These are phyloP conservation scores for Fusarium zealandicum DNA, from an alignment of 2,329 filamentous ascomycete genomes.

Conservation along the genomic window DNA sequence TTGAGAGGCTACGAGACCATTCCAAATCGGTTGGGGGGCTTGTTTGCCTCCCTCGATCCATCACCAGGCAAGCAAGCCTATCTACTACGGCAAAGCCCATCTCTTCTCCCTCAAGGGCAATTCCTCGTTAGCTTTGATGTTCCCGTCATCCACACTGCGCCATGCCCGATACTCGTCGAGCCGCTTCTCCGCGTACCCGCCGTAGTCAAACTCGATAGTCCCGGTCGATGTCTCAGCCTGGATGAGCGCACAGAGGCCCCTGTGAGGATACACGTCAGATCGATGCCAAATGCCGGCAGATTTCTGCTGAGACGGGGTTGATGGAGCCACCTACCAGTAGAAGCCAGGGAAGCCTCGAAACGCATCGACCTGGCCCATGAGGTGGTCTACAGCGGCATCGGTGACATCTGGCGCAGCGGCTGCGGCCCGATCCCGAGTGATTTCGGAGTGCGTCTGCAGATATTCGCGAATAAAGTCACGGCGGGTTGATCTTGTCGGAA, in stretches of 20 bases:
- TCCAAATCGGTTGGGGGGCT: not conserved
- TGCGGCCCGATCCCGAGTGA: slow-evolving; percentile 1
- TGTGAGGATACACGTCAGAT: slow-evolving; percentile 16
- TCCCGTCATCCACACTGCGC: slow-evolving; percentile 14
- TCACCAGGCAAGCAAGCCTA: not conserved
- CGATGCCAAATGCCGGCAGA: not conserved
- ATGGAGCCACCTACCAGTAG: slow-evolving; percentile 36
- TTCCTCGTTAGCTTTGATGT: not conserved
- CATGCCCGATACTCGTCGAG: slow-evolving; percentile 33
- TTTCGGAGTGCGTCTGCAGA: slow-evolving; percentile 15
- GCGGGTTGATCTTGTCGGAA: slow-evolving; percentile 27
- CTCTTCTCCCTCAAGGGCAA: slow-evolving; percentile 16
- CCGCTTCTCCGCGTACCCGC: slow-evolving; percentile 32
- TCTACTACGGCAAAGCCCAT: slow-evolving; percentile 21
- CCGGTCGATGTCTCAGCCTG: slow-evolving; percentile 38
- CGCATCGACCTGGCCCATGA: slow-evolving; percentile 31
- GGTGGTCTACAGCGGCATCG: slow-evolving; percentile 22
- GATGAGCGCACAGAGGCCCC: slow-evolving; percentile 36
- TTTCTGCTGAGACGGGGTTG: not conserved
- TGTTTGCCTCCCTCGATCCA: not conserved
- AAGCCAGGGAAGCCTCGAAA: slow-evolving; percentile 35
- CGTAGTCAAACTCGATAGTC: slow-evolving; percentile 36
- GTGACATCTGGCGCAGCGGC: not conserved
- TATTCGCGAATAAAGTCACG: slow-evolving; percentile 29
- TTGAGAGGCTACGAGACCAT: not conserved